These are phyloP conservation scores for Hymenoscyphus albidus DNA, from an alignment of 2,329 filamentous ascomycete species.

Conservation along the genomic window DNA sequence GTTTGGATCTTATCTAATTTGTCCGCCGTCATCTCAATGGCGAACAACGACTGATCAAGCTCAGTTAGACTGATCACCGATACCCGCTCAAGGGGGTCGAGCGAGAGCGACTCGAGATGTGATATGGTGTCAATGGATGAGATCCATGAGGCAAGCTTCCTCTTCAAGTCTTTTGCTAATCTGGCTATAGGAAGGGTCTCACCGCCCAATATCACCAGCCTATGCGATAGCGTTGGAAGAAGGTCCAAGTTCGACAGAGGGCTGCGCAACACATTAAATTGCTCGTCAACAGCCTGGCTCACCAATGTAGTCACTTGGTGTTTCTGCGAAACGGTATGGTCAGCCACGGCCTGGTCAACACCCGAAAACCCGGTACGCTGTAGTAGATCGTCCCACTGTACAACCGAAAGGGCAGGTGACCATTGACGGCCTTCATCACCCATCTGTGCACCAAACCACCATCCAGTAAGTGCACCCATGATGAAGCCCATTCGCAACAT, in stretches of 20 bases:
- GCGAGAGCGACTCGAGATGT: too few relatives aligned
- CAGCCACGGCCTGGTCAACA: slow-evolving; percentile 20
- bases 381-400: slow-evolving; percentile 27
- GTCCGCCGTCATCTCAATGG: slow-evolving; percentile 19
- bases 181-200: slow-evolving; percentile 12
- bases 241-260: background rate
- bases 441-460: slow-evolving; percentile 14
- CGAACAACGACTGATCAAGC: slow-evolving; percentile 30
- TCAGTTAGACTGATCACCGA: slow-evolving; percentile 22
- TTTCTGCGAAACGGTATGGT: background rate
- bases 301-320: slow-evolving; percentile 4
- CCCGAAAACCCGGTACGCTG: slow-evolving; percentile 32
- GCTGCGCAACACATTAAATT: background rate
- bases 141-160: slow-evolving; percentile 3
- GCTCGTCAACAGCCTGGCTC: slow-evolving; percentile 1
- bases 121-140: background rate
- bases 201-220: slow-evolving; percentile 26
- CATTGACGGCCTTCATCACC: slow-evolving; percentile 10
- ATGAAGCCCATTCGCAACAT: background rate
- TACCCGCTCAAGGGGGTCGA: too few relatives aligned
- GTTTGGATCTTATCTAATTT: slow-evolving; percentile 19
- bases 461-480: slow-evolving; percentile 5
- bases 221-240: background rate
- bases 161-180: background rate
- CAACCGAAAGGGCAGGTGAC: background rate